Percentiles rank a stretch among this genome's conserved stretches.
These are phyloP conservation scores for Cordyceps cicadae DNA, from an alignment of 2,329 filamentous ascomycete genomes.

Conservation along the genomic window DNA sequence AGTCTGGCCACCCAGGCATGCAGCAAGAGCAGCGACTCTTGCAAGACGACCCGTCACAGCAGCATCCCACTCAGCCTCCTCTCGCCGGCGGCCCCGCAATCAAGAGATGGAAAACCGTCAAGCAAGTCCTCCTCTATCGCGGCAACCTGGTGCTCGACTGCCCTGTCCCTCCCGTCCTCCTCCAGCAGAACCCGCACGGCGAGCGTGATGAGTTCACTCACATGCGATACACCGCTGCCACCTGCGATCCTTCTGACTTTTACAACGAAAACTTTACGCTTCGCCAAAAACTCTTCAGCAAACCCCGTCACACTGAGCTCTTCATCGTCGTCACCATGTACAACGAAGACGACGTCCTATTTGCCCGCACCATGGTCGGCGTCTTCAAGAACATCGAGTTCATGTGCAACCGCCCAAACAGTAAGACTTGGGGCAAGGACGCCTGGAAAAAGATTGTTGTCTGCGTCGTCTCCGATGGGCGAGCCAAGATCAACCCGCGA, in stretches of 20 bases:
- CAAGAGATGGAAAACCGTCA: constrained; percentile 95
- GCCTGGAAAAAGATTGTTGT: constrained; percentile 99
- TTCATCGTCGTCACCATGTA: constrained; percentile 99
- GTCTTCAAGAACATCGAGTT: constrained; percentile 99
- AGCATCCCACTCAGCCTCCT: constrained; percentile 34
- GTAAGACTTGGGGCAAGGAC: constrained; percentile 96
- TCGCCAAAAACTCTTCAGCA: constrained; percentile 84
- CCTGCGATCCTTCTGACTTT: constrained; percentile 85
- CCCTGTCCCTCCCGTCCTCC: constrained; percentile 78
- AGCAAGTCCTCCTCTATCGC: constrained; percentile 94
- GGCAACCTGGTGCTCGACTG: constrained; percentile 97
- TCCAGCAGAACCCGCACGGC: constrained; percentile 82
- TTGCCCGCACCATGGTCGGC: constrained; percentile 90
- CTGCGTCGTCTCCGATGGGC: constrained; percentile 92
- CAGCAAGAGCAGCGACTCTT: constrained; percentile 48
- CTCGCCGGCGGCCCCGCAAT: constrained; percentile 45
- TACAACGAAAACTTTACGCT: constrained; percentile 84
- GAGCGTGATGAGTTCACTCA: constrained; percentile 88
- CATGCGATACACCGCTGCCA: constrained; percentile 90
- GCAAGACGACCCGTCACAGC: constrained; percentile 34
- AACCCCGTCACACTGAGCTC: constrained; percentile 83
- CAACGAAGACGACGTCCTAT: constrained; percentile 94
- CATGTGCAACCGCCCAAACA: constrained; percentile 89
- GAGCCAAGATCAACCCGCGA: constrained; percentile 90
- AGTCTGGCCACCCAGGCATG: constrained; percentile 69